These are phyloP conservation scores for Nakazawaea ambrosiae DNA, from an alignment of 805 yeast species.

Conservation along the genomic window DNA sequence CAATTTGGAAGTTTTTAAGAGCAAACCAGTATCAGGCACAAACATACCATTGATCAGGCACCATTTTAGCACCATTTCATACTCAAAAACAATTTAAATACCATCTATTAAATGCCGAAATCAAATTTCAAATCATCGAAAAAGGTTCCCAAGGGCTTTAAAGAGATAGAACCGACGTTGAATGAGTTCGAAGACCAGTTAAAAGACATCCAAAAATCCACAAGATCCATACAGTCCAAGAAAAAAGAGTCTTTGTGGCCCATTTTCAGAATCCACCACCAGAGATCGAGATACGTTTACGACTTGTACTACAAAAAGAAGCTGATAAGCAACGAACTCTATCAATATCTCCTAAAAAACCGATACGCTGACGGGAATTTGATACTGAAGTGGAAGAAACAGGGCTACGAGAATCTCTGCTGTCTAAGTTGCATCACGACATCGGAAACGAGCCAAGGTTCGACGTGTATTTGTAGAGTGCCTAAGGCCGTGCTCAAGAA, in stretches of 20 bases:
- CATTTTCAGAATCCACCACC: slow-evolving; percentile 63
- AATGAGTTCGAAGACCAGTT: slow-evolving; percentile 50
- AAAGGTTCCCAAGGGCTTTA: slow-evolving; percentile 69
- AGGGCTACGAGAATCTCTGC: slow-evolving; percentile 80
- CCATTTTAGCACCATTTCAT: too few species aligned
- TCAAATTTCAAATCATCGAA: slow-evolving; percentile 34
- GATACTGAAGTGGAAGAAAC: slow-evolving; percentile 59
- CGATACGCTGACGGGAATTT: slow-evolving; percentile 60
- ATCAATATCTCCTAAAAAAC: slow-evolving; percentile 66
- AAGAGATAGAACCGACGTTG: slow-evolving; percentile 60
- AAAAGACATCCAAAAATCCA: slow-evolving; percentile 41
- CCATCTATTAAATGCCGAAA: slow-evolving; percentile 52
- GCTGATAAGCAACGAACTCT: slow-evolving; percentile 58
- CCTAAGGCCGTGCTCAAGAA: slow-evolving; percentile 50
- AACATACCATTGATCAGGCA: too few species aligned
- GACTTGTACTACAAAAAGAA: slow-evolving; percentile 66
- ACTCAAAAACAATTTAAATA: too few species aligned
- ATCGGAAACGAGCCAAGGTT: slow-evolving; percentile 53
- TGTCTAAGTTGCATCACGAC: slow-evolving; percentile 72
- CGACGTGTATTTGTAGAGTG: slow-evolving; percentile 81
- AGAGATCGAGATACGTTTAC: slow-evolving; percentile 68
- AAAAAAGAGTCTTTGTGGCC: slow-evolving; percentile 63
- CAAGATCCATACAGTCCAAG: slow-evolving; percentile 22
- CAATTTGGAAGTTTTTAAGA: too few species aligned
- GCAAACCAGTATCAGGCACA: too few species aligned